phyloP scores from a whole-genome alignment of 495 filamentous ascomycete genomes.

The Trichoderma parareesei region DNA sequence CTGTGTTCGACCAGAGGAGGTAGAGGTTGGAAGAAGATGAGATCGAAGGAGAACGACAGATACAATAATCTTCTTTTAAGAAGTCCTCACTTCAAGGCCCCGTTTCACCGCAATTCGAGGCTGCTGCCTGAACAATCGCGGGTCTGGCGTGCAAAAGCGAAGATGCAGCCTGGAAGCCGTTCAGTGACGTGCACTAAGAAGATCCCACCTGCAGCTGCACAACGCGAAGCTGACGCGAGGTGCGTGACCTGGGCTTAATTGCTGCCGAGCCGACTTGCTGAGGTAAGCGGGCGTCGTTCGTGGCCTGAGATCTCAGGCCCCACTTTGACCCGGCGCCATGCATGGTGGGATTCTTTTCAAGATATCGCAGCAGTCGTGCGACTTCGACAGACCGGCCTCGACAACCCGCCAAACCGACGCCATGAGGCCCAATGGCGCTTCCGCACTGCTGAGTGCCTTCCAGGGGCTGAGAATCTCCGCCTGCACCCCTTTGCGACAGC shows the following conservation, averaged over 20 bases:
- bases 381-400: constrained; percentile 4
- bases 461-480: constrained; percentile 34
- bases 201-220: neutral
- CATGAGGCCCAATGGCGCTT: constrained; percentile 34
- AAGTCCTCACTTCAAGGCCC: neutral
- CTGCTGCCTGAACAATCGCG: constrained; percentile 1
- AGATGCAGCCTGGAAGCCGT: constrained; percentile 2
- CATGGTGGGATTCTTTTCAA: constrained; percentile 6
- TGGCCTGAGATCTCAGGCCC: constrained; percentile 12
- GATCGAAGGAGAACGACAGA: neutral
- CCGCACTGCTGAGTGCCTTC: constrained; percentile 34
- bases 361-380: neutral
- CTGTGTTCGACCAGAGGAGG: neutral
- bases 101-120: neutral
- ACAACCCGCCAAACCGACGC: constrained; percentile 14
- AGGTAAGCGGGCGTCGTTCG: neutral
- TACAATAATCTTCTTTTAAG: neutral
- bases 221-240: constrained; percentile 15
- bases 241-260: constrained; percentile 14
- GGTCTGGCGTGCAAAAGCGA: neutral
- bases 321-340: neutral
- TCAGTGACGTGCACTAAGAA: constrained; percentile 9
- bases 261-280: neutral
- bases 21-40: neutral
- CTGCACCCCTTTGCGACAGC: constrained; percentile 13